phyloP scores from a whole-genome alignment of 2,329 filamentous ascomycete genomes.

The Leptographium lundbergii region DNA sequence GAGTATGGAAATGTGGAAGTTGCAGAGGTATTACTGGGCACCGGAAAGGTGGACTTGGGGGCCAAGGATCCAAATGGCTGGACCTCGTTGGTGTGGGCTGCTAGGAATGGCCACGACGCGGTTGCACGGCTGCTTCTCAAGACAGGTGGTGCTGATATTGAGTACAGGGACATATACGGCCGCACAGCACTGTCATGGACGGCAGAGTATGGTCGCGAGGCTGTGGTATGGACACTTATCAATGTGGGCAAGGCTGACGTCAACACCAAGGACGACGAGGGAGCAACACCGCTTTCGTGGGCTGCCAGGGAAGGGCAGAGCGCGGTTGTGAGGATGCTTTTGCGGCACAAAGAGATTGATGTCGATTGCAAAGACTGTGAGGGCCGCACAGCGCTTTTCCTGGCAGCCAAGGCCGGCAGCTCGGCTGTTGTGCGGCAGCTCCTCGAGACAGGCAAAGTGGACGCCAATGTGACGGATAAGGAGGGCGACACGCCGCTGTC shows the following conservation, averaged over 20 bases:
- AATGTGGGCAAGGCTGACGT: not conserved
- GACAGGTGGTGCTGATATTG: not conserved
- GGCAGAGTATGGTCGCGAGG: not conserved
- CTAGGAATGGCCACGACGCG: not conserved
- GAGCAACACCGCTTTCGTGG: not conserved
- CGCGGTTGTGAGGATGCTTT: not conserved
- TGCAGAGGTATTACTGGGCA: not conserved
- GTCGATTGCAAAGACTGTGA: not conserved
- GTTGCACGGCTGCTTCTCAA: not conserved
- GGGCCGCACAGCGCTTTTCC: not conserved
- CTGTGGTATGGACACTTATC: not conserved
- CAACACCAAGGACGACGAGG: not conserved
- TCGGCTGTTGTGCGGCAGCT: not conserved
- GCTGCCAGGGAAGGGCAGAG: not conserved
- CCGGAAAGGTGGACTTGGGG: not conserved
- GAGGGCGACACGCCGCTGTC: not conserved
- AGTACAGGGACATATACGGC: not conserved
- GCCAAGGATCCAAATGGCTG: not conserved
- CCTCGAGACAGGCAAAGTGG: not conserved
- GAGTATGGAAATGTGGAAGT: not conserved
- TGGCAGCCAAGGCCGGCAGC: not conserved
- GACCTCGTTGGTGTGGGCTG: not conserved
- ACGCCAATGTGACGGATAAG: not conserved
- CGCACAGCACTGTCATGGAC: not conserved
- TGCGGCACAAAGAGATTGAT: not conserved